Evolutionary conservation across 192 early-diverging fungal species (phyloP).

Genomic region (Coemansia sp.): DNA sequence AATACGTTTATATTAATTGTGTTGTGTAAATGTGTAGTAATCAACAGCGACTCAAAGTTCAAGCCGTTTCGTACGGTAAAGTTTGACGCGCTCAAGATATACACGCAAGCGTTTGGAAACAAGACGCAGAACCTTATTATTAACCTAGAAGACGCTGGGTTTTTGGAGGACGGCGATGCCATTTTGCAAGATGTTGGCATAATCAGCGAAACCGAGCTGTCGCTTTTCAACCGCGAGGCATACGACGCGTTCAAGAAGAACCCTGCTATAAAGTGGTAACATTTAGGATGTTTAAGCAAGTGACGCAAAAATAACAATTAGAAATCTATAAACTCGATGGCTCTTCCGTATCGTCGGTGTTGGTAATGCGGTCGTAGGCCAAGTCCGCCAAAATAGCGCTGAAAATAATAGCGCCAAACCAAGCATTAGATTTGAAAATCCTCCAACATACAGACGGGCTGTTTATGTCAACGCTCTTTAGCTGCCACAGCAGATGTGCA

Average conservation of each 20-base stretch:
- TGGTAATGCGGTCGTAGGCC: slow-evolving; percentile 14
- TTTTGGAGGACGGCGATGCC: slow-evolving; percentile 59
- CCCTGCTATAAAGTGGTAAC: slow-evolving; percentile 79
- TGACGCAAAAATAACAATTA: too few species aligned
- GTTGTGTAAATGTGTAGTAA: slow-evolving; percentile 10
- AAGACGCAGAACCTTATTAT: slow-evolving; percentile 84
- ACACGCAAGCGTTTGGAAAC: slow-evolving; percentile 43
- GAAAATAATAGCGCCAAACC: slow-evolving; percentile 75
- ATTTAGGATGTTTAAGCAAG: too few species aligned
- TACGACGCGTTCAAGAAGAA: slow-evolving; percentile 72
- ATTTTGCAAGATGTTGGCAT: slow-evolving; percentile 52
- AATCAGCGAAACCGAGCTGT: slow-evolving; percentile 80
- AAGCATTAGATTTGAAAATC: slow-evolving; percentile 76
- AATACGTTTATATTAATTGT: background rate
- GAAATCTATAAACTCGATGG: too few species aligned
- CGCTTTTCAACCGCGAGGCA: slow-evolving; percentile 68
- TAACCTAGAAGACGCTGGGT: slow-evolving; percentile 71
- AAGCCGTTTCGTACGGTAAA: slow-evolving; percentile 27
- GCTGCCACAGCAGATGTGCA: slow-evolving; percentile 80
- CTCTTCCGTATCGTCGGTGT: too few species aligned
- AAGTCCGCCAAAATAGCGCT: slow-evolving; percentile 70
- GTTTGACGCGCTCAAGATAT: slow-evolving; percentile 44
- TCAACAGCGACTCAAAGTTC: slow-evolving; percentile 29
- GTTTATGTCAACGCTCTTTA: slow-evolving; percentile 67
- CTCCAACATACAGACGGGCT: slow-evolving; percentile 63